Evolutionary conservation across 2,329 filamentous ascomycete species (phyloP).

Genomic region (Eutypa lata): DNA sequence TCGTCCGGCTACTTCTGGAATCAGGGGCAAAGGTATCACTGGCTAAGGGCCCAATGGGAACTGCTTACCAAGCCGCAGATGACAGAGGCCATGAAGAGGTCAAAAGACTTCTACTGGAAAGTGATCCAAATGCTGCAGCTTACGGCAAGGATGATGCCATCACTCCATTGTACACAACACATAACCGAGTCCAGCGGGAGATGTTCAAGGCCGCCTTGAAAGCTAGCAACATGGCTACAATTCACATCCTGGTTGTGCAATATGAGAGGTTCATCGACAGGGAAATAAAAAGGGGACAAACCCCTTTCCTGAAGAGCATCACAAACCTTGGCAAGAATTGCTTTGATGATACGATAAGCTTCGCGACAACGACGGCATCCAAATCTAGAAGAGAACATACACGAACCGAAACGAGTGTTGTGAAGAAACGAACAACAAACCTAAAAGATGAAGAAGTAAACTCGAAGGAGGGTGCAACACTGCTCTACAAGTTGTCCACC

Average conservation of each 20-base stretch:
- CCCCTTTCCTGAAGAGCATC: background rate
- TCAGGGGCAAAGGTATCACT: background rate
- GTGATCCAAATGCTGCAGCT: background rate
- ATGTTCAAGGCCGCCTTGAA: background rate
- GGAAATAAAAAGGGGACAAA: background rate
- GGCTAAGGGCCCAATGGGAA: background rate
- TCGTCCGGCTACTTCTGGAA: background rate
- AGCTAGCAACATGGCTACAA: background rate
- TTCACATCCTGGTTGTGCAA: background rate
- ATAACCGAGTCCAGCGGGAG: background rate
- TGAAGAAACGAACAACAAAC: background rate
- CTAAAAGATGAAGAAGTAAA: no score
- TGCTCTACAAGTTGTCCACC: no score
- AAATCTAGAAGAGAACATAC: background rate
- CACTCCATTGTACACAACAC: background rate
- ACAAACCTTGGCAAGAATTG: background rate
- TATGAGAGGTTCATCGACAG: background rate
- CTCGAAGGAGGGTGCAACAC: no score
- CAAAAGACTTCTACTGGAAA: background rate
- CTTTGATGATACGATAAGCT: background rate
- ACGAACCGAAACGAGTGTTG: background rate
- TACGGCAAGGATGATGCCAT: background rate
- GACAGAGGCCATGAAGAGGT: background rate
- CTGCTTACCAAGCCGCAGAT: background rate
- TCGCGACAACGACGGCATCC: background rate